A percentile compares a stretch with the other conserved stretches of the same genome.
These are phyloP conservation scores for Scalesia atractyloides DNA, from an alignment of 129 eudicot species.

Conservation along the genomic window DNA sequence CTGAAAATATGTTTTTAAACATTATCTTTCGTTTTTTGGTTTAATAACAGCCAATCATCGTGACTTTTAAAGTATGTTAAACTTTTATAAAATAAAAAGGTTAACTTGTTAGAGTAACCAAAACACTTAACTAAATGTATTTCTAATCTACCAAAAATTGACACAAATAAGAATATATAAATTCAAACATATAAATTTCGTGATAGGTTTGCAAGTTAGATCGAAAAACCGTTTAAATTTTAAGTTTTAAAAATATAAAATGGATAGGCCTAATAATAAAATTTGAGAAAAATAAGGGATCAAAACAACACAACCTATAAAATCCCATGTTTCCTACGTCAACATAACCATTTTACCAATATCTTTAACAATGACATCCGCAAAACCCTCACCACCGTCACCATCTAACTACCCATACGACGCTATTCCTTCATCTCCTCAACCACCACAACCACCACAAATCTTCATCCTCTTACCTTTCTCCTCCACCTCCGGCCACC, in stretches of 20 bases:
- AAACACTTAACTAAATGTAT: no score
- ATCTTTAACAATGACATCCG: slow-evolving; percentile 29
- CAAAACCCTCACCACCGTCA: slow-evolving; percentile 25
- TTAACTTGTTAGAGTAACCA: no score
- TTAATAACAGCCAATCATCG: no score
- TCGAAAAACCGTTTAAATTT: background rate
- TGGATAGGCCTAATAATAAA: background rate
- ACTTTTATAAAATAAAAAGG: no score
- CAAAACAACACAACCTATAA: background rate
- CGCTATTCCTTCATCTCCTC: slow-evolving; percentile 36
- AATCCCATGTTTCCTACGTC: background rate
- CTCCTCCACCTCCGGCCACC: slow-evolving; percentile 37
- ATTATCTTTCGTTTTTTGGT: no score
- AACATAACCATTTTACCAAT: background rate
- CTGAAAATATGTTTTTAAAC: no score
- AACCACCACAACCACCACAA: slow-evolving; percentile 36
- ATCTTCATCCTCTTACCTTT: slow-evolving; percentile 50
- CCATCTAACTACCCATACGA: slow-evolving; percentile 32
- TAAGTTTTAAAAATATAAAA: background rate
- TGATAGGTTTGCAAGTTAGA: background rate
- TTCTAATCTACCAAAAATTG: no score
- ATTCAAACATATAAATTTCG: no score
- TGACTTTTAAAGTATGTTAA: no score
- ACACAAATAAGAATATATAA: no score
- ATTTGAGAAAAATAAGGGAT: background rate